Evolutionary conservation across 2,329 filamentous ascomycete genomes (phyloP), one percentile per base, ranked within the genome.

Genomic region (Colletotrichum graminicola): DNA sequence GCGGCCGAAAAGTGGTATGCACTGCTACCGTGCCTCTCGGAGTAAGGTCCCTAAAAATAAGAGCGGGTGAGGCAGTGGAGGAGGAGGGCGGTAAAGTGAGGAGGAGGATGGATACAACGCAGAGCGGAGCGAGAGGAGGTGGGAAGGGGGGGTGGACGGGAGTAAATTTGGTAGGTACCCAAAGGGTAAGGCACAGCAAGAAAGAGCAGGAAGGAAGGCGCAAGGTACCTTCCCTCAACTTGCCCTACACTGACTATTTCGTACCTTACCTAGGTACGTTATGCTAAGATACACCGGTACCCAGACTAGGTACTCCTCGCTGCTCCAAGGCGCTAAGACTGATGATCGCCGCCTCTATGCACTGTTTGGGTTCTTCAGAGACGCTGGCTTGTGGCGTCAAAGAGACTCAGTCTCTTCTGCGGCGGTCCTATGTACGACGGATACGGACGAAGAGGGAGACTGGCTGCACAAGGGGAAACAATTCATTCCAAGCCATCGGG

Each of bases 341-440:
- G 26, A 52, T 18, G 68, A 71, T 71, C 68, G 60, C 34, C 64
- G 47, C 61, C 52, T 71, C 18, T 43, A 67, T 71, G 68, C 64
- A 71, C 68, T 63, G 43, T 68, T 67, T 71, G 43, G 68, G 64
- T 71, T 71, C 68, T 71, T 68, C 68, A 71, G 57, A 71, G 68
- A 71, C 59, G 64, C 68, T 68, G 64, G 52, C 59, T 71, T 60
- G 59, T 68, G 65, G 65, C 69, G 68, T 57, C 57, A 26, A 26
- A 52, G 34, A 52, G 45, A 29, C 47, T 26, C 10, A 21, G 32
- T 62, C 34, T 62, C 32, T 47, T 34, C 32, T 51, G n/a, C 34
- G 32, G 43, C 23, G 32, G 43, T 26, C 59, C 43, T 16, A 41
- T 57, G 54, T 21, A 55, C 29, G 34, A 41, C 54, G 34, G n/a